Base-by-base conservation (phyloP, 768 basidiomycete genomes). In the Hemileccinum rubropunctum region DNA sequence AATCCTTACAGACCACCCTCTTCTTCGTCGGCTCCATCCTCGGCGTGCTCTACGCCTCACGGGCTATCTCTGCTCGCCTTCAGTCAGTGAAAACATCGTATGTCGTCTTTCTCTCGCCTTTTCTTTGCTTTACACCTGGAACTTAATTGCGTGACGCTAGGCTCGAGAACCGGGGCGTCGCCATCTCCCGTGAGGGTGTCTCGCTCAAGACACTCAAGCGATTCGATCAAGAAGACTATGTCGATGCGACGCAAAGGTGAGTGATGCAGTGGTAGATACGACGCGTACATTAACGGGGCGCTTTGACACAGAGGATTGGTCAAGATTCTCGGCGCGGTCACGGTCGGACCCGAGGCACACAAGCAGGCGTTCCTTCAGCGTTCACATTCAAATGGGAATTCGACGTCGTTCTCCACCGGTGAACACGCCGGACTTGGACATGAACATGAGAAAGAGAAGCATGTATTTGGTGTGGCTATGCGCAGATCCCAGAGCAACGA, bases 201-300 rank as follows among this genome's bases (percentile, higher is more conserved):
- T 77, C 83, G 0, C 72, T 89, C 37, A 86, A 85, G 67, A 88
- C 85, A 1, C 63, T 73, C 18, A 77, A 74, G 51, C 74, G 76
- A 6, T 76, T 84, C 53, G 80, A 81, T 52, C 72, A 82, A 35
- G 80, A 84, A 46, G 75, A 78, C 36, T 88, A 88, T 52, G 70
- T 88, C 3, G 85, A 88, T 58, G 84, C 85, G 7, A 88, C 86
- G 14, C 87, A 88, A 60, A 71, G 86, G 86, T 48, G 30, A 5
- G 38, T 47, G 45, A 15, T 34, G 6, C 34, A n/a, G 17, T 30
- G 8, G 28, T 30, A 9, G 28, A 30, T 30, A 30, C 11, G 8
- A 9, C 8, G 9, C 28, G n/a, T 15, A 15, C 35, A 9, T n/a
- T 9, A 5, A 36, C 15, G 15, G 36, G 2, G 8, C 36, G 17